Evolutionary conservation across 805 yeast genomes (phyloP).

Genomic region (Pichia californica): DNA sequence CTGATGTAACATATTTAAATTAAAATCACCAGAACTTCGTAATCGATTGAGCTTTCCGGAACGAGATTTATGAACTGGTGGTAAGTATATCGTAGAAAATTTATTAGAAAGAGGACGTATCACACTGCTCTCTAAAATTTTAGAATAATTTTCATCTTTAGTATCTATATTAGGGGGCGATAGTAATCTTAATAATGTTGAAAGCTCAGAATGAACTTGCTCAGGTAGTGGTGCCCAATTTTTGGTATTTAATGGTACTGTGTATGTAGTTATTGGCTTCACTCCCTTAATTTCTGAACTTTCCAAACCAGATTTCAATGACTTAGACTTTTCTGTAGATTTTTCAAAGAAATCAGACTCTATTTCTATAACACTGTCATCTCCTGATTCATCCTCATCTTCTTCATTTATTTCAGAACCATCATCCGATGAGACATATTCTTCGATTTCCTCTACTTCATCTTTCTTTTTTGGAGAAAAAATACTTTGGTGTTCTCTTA

Average conservation of each 20-base stretch:
- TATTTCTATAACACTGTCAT: background rate
- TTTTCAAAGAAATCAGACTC: background rate
- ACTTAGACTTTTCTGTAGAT: background rate
- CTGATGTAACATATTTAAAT: slow-evolving; percentile 20
- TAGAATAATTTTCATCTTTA: background rate
- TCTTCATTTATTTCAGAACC: background rate
- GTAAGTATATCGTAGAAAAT: slow-evolving; percentile 20
- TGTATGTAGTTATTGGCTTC: slow-evolving; percentile 5
- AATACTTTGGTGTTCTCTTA: slow-evolving; percentile 9
- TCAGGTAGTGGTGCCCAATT: slow-evolving; percentile 9
- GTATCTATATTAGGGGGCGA: slow-evolving; percentile 5
- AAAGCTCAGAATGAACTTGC: slow-evolving; percentile 4
- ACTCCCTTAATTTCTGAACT: background rate
- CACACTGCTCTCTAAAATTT: slow-evolving; percentile 14
- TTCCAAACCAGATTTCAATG: background rate
- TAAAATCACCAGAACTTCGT: slow-evolving; percentile 17
- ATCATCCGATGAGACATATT: background rate
- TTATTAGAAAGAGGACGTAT: slow-evolving; percentile 19
- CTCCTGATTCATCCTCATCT: background rate
- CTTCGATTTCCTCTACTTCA: background rate
- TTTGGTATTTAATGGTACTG: slow-evolving; percentile 5
- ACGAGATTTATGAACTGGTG: slow-evolving; percentile 15
- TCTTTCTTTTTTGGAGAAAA: slow-evolving; percentile 11
- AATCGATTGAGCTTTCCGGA: background rate
- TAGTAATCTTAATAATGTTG: slow-evolving; percentile 7